Evolutionary conservation across 345 rosid genomes (phyloP), one percentile per base, ranked within the genome.

Genomic region (Punica granatum): DNA sequence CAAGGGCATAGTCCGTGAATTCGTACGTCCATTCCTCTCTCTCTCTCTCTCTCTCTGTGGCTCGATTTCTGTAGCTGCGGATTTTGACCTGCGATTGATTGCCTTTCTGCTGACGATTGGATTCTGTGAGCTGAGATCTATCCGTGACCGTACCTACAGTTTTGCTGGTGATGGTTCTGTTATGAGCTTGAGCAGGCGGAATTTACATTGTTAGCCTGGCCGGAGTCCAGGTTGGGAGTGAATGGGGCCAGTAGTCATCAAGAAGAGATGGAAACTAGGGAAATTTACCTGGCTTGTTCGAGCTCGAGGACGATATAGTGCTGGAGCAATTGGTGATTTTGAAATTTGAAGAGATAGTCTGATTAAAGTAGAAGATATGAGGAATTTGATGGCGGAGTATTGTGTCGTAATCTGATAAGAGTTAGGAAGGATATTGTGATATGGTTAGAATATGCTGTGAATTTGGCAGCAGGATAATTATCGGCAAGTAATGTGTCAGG

Each of bases 1-100:
- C 83, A 91, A 81, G 77, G 97, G 95, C 80, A 88, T 89, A 87
- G 92, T 89, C 86, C 78, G 69, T 64, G 96, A 91, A 74, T 89
- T 88, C 49, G 97, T 91, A 74, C 70, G 65, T 34, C 7, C 44
- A 41, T 12, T 21, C 30, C 36, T 7, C 37, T 65, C 37, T 23
- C 7, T 65, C 21, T 36, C 44, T 58, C 65, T 10, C 34, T 44
- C 35, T 34, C 44, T 62, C 63, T 63, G 35, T 43, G 16, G 14
- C 19, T 58, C 33, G 67, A 51, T 25, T 26, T 43, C 34, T 33
- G 31, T 36, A 62, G 43, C 42, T 37, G 25, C 21, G 15, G 60
- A 54, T 54, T 51, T 54, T 28, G 31, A 28, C 33, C 7, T 54
- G 60, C 60, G 16, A 28, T 25, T 28, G 60, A 54, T 37, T 37